Percentiles rank a stretch among this genome's conserved stretches.
phyloP scores from a whole-genome alignment of 371 early-diverging fungal genomes.

The Haplosporangium sp. region DNA sequence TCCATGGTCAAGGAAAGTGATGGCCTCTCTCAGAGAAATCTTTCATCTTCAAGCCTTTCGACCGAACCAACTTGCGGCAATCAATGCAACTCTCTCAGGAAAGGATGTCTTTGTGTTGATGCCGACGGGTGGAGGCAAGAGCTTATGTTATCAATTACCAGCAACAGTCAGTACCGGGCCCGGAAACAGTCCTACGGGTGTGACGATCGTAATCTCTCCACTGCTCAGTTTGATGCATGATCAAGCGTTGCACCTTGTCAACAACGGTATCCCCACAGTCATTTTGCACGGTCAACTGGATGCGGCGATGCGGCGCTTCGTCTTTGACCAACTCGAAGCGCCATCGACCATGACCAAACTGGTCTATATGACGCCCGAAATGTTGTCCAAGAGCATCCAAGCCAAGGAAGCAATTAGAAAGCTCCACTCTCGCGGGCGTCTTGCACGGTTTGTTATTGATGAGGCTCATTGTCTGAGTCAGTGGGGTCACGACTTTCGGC shows the following conservation, averaged over 20 bases:
- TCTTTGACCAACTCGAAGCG: slow-evolving; percentile 65
- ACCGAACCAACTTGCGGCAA: slow-evolving; percentile 93
- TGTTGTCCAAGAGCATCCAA: slow-evolving; percentile 79
- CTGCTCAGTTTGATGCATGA: slow-evolving; percentile 98
- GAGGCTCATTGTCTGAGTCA: slow-evolving; percentile 98
- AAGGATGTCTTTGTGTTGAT: slow-evolving; percentile 98
- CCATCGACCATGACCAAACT: slow-evolving; percentile 64
- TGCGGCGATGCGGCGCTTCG: slow-evolving; percentile 63
- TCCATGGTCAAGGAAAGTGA: slow-evolving; percentile 88
- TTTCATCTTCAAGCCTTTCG: slow-evolving; percentile 91
- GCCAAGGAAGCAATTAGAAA: slow-evolving; percentile 69
- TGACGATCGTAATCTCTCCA: slow-evolving; percentile 98
- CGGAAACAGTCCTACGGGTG: slow-evolving; percentile 68
- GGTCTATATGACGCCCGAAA: slow-evolving; percentile 97
- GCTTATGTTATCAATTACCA: slow-evolving; percentile 98
- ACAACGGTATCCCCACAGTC: slow-evolving; percentile 82
- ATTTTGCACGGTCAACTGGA: slow-evolving; percentile 76
- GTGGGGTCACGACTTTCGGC: slow-evolving; percentile 98
- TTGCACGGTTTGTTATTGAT: slow-evolving; percentile 97
- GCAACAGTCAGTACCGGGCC: slow-evolving; percentile 69
- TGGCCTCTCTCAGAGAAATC: slow-evolving; percentile 72
- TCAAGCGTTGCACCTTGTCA: slow-evolving; percentile 89
- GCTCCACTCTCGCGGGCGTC: slow-evolving; percentile 66
- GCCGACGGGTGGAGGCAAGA: slow-evolving; percentile 99
- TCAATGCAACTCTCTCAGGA: slow-evolving; percentile 89